Evolutionary conservation across 805 yeast species (phyloP), one percentile per base, ranked within the genome.

Genomic region (Torulaspora quercuum): DNA sequence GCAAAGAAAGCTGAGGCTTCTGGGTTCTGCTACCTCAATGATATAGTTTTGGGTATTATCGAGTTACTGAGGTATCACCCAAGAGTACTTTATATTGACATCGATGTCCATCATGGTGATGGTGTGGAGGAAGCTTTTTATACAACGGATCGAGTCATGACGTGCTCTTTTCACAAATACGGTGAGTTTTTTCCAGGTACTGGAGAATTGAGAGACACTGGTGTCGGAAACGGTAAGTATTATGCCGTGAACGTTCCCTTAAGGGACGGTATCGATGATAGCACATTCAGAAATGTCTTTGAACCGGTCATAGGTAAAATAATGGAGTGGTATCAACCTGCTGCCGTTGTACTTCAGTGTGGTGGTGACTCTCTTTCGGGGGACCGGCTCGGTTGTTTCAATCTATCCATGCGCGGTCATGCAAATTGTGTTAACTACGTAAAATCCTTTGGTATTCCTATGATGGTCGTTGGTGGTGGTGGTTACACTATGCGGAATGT

Each of bases 171-270:
- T 71, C 97, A 89, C 70, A 90, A 88, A 64, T 90, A 81, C 61
- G 97, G 97, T 13, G 92, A 87, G 61, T 90, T 87, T 58, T 90
- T 90, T 72, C 98, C 98, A 3, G 97, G 96, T 9, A 90, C 98
- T 0, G 98, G 98, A 16, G 84, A 85, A 49, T 73, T 88, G 33
- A 85, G 89, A 52, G 98, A 90, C 55, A 71, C 69, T 14, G 98
- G 98, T 24, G 71, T 89, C 11, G 95, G 94, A 7, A 79, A 76
- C 51, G 98, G 98, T 18, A 82, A 83, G 47, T 75, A 90, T 62
- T 87, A 82, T 58, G 79, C 95, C 0, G 75, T 90, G 21, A 90
- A 90, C 61, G 92, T 90, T 35, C 98, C 98, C 2, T 67, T 90
- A 41, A 76, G 92, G 41, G 97, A 90, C 63, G 98, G 98, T 29